A percentile compares a stretch with the other conserved stretches of the same genome.
Conservation (phyloP, 352 stramenopile species). For the Pythium monospermum region DNA sequence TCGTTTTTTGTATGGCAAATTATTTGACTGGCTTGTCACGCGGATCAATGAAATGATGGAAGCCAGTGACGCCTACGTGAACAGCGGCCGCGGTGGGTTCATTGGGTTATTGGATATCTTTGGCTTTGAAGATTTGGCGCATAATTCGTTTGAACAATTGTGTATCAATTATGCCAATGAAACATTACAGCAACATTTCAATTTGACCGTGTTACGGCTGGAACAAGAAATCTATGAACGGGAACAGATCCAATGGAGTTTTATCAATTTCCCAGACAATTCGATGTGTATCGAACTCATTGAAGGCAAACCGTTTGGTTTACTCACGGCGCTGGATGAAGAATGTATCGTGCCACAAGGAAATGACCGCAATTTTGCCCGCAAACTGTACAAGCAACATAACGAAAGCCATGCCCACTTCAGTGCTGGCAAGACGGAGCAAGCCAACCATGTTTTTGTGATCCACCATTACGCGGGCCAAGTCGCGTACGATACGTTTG, state of each 20-base stretch:
- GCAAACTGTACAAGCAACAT: conserved; percentile 76
- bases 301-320: conserved; percentile 73
- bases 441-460: conserved; percentile 77
- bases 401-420: conserved; percentile 67
- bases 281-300: conserved; percentile 89
- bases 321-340: conserved; percentile 86
- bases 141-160: conserved; percentile 95
- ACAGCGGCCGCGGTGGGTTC: conserved; percentile 48
- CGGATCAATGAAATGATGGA: conserved; percentile 86
- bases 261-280: conserved; percentile 90
- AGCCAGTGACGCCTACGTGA: conserved; percentile 16
- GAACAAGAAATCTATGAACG: conserved; percentile 87
- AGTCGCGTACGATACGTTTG: conserved; percentile 92
- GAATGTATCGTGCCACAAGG: conserved; percentile 88
- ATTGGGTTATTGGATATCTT: conserved; percentile 87
- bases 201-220: conserved; percentile 79
- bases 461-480: conserved; percentile 91
- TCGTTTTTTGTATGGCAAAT: conserved; percentile 92
- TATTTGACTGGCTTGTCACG: conserved; percentile 91
- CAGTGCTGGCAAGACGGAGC: conserved; percentile 67
- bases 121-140: conserved; percentile 79
- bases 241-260: conserved; percentile 85
- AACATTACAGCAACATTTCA: conserved; percentile 92
- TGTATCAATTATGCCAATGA: conserved; percentile 95
- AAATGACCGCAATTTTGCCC: conserved; percentile 83